Percentiles rank a stretch among this genome's conserved stretches.
These are phyloP conservation scores for Odontarrhena argentea DNA, from an alignment of 345 rosid genomes.

Conservation along the genomic window DNA sequence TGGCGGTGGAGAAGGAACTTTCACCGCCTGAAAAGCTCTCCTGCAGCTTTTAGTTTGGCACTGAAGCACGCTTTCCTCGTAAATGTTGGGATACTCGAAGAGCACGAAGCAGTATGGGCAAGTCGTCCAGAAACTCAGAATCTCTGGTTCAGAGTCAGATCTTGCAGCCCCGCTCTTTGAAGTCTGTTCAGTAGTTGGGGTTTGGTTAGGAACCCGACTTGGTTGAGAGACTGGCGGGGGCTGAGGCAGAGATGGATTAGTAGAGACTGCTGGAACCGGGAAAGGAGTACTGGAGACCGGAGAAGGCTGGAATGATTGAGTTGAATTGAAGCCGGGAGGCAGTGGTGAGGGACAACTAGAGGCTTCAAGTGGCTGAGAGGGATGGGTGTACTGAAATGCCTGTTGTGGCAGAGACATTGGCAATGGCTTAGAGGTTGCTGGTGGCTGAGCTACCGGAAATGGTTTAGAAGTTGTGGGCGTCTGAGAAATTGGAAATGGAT, in stretches of 20 bases:
- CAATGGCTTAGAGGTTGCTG: neutral
- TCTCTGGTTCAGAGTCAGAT: conserved; percentile 33
- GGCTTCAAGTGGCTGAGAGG: conserved; percentile 26
- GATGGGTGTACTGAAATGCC: neutral
- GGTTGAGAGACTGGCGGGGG: conserved; percentile 28
- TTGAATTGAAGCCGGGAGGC: conserved; percentile 25
- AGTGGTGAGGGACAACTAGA: conserved; percentile 18
- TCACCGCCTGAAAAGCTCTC: conserved; percentile 81
- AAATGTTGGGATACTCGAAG: conserved; percentile 68
- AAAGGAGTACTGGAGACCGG: conserved; percentile 25
- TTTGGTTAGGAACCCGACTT: conserved; percentile 21
- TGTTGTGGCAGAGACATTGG: neutral
- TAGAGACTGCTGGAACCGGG: conserved; percentile 24
- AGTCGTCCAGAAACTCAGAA: conserved; percentile 78
- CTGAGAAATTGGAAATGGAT: neutral
- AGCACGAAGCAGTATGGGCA: conserved; percentile 84
- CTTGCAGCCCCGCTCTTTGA: conserved; percentile 28
- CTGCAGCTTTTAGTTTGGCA: conserved; percentile 68
- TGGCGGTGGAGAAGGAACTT: conserved; percentile 63
- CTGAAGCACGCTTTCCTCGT: conserved; percentile 71
- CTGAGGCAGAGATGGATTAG: conserved; percentile 19
- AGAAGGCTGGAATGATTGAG: conserved; percentile 25
- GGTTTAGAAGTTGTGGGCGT: neutral
- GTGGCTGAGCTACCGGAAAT: neutral
- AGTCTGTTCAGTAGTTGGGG: conserved; percentile 29